Evolutionary conservation across 257 asterid species (phyloP).

Genomic region (Ehretia macrophylla): DNA sequence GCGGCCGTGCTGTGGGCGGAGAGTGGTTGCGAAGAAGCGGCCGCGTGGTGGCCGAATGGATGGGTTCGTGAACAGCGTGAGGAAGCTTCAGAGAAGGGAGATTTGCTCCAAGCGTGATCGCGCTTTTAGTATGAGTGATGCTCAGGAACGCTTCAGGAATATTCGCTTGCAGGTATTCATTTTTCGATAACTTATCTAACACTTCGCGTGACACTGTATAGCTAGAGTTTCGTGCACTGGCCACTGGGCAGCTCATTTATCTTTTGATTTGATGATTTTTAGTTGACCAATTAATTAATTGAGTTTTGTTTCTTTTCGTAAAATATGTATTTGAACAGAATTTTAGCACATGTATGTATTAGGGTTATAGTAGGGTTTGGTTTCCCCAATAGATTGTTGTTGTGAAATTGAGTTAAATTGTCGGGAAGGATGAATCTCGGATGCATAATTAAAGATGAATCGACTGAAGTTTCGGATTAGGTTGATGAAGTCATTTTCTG

Average conservation of each 20-base stretch:
- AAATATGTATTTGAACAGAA: not conserved
- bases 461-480: not conserved
- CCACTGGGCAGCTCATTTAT: no score
- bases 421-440: no score
- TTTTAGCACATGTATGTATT: not conserved
- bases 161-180: slow-evolving; percentile 71
- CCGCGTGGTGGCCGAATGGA: slow-evolving; percentile 74
- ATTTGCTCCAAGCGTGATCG: slow-evolving; percentile 84
- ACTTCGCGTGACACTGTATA: no score
- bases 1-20: slow-evolving; percentile 82
- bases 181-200: not conserved
- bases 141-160: slow-evolving; percentile 92
- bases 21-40: slow-evolving; percentile 94
- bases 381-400: not conserved
- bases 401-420: no score
- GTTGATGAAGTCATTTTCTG: not conserved
- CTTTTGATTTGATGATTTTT: no score
- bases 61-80: slow-evolving; percentile 89
- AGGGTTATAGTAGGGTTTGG: not conserved
- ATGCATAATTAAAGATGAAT: not conserved
- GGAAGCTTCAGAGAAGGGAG: slow-evolving; percentile 93
- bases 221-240: no score
- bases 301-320: no score
- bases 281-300: no score
- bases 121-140: slow-evolving; percentile 87